Percentiles rank a stretch among this genome's conserved stretches.
Evolutionary conservation across 306 rosid genomes (phyloP).

Genomic region (Quercus berberidifolia): DNA sequence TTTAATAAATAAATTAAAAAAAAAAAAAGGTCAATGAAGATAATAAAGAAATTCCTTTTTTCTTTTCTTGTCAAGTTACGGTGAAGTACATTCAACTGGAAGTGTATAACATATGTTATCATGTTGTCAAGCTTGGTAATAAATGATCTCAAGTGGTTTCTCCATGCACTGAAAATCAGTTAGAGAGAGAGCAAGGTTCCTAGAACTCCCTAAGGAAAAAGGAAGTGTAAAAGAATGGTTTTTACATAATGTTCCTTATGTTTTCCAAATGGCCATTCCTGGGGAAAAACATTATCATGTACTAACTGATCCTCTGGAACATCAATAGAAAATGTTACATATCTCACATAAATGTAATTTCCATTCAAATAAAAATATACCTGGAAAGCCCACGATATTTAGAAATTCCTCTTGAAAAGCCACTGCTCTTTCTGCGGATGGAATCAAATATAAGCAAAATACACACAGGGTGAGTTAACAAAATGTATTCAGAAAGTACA

Average conservation of each 20-base stretch:
- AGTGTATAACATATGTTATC: neutral
- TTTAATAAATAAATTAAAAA: no score
- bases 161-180: neutral
- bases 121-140: neutral
- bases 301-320: neutral
- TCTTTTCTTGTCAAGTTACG: neutral
- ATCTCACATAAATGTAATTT: neutral
- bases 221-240: neutral
- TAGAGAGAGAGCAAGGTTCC: neutral
- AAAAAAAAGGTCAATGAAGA: neutral
- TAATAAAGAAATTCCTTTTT: neutral
- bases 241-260: neutral
- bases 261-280: neutral
- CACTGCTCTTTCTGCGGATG: conserved; percentile 95
- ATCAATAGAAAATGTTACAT: neutral
- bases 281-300: neutral
- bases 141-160: neutral
- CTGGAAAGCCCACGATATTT: conserved; percentile 94
- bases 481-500: conserved; percentile 9
- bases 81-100: neutral
- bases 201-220: neutral
- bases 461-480: neutral
- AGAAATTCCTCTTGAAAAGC: conserved; percentile 93
- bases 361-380: conserved; percentile 37
- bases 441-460: conserved; percentile 30